Conservation (phyloP, 2,329 filamentous ascomycete species). For the Parastagonospora nodorum region DNA sequence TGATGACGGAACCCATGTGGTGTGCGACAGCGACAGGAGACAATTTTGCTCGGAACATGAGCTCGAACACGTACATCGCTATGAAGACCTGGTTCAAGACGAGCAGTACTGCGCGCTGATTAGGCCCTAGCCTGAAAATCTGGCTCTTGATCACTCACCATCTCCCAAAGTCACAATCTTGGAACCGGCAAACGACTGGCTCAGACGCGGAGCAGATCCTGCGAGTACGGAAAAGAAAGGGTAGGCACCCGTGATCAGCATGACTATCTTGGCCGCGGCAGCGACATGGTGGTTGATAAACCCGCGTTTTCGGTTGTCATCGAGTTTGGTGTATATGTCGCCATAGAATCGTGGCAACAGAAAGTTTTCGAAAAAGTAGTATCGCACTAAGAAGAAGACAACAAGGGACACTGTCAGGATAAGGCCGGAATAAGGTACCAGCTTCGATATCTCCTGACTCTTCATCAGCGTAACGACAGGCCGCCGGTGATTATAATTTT, state of each 20-base stretch:
- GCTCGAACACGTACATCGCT: constrained; percentile 55
- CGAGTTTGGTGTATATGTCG: constrained; percentile 42
- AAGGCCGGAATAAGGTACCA: constrained; percentile 27
- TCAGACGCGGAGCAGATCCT: constrained; percentile 32
- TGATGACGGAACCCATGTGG: constrained; percentile 49
- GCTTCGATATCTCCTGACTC: constrained; percentile 16
- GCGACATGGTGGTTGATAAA: constrained; percentile 57
- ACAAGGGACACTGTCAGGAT: constrained; percentile 24
- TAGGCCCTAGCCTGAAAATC: background rate
- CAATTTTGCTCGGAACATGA: constrained; percentile 50
- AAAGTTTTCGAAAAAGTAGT: constrained; percentile 49
- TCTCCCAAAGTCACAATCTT: constrained; percentile 49
- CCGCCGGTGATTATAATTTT: background rate
- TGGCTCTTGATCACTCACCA: constrained; percentile 33
- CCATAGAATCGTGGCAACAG: constrained; percentile 43
- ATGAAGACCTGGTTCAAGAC: constrained; percentile 45
- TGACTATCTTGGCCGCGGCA: constrained; percentile 48
- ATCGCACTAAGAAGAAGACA: constrained; percentile 22
- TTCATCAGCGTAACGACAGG: background rate
- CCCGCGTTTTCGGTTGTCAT: constrained; percentile 44
- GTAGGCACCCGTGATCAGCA: constrained; percentile 48
- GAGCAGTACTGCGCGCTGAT: constrained; percentile 1
- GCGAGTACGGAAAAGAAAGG: constrained; percentile 50
- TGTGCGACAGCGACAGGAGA: constrained; percentile 51
- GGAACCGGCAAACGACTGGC: constrained; percentile 35